Base-by-base conservation (phyloP, 1,139 yeast genomes). In the Saccharomycopsis hybrid region DNA sequence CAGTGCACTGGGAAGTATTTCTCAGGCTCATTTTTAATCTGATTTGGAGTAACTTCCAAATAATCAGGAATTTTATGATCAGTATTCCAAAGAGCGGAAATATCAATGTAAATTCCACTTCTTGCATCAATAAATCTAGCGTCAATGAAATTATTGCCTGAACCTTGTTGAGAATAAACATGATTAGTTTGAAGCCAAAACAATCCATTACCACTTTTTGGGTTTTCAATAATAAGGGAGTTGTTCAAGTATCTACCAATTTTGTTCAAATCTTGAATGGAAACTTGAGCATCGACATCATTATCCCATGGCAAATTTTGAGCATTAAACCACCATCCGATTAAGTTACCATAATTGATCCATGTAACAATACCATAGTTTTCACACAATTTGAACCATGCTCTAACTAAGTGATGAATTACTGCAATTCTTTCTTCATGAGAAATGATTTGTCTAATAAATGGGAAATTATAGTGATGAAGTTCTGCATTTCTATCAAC, bases 61-160 rank as follows among this genome's bases (percentile, higher is more conserved):
- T 50, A 33, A 24, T 29, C 49, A 4, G 50, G 48, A 8, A 38
- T 36, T 4, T 35, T 42, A 27, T 52, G 54, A 27, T 40, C 45
- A 29, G 52, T 51, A 30, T 51, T 43, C 52, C 52, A 49, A 38
- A 77, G 62, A 0, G 76, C 82, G 1, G 82, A 76, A 38, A 77
- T 74, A 62, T 82, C 89, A 48, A 82, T 72, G 60, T 79, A 82
- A 52, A 77, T 62, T 1, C 89, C 89, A 11, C 82, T 73, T 52
- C 78, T 79, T 8, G 77, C 68, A 60, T 82, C 88, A 49, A 82
- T 74, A 58, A 82, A 81, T 48, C 89, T 69, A 2, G 85, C 88
- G 65, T 82, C 89, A 54, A 82, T 82, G 51, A 79, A 76, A 60
- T 82, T 82, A 13, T 57, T 54, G 42, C 75, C 74, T 53, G 71